These are phyloP conservation scores for Bruguiera hainesii DNA, from an alignment of 441 rosid species.

Conservation along the genomic window DNA sequence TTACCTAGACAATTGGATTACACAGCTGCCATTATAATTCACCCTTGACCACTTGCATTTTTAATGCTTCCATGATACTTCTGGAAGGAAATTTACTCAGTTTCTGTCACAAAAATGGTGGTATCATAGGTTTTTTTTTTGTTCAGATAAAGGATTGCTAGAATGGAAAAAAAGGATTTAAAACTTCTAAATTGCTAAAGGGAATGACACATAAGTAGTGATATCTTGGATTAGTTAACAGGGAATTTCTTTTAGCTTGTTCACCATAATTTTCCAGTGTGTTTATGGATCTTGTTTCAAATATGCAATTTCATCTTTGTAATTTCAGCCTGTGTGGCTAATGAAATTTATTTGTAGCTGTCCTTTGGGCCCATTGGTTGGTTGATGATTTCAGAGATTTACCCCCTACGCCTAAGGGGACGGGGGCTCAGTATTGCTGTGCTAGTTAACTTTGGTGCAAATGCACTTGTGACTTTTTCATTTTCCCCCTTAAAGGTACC, in stretches of 20 bases:
- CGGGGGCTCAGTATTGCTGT: conserved; percentile 88
- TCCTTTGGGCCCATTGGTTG: conserved; percentile 99
- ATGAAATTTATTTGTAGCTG: conserved; percentile 52
- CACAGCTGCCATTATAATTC: no score
- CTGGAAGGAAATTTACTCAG: no score
- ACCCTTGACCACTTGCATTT: no score
- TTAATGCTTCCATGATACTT: no score
- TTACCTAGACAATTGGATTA: no score
- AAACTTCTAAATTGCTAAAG: no score
- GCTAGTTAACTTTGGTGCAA: conserved; percentile 92
- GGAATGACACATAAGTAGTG: no score
- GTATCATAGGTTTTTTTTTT: no score
- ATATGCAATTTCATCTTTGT: neutral
- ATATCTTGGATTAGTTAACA: no score
- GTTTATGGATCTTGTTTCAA: neutral
- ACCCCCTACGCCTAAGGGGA: conserved; percentile 82
- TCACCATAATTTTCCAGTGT: neutral
- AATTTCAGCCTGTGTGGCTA: neutral
- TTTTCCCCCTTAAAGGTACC: conserved; percentile 88
- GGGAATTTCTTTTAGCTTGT: neutral
- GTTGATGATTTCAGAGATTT: conserved; percentile 97
- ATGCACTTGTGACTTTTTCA: conserved; percentile 90
- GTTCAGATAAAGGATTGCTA: no score
- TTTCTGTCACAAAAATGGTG: no score
- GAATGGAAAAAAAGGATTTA: no score